Percentiles rank a stretch among this genome's conserved stretches.
Evolutionary conservation across 768 basidiomycete species (phyloP).

Genomic region (Mycena amicta): DNA sequence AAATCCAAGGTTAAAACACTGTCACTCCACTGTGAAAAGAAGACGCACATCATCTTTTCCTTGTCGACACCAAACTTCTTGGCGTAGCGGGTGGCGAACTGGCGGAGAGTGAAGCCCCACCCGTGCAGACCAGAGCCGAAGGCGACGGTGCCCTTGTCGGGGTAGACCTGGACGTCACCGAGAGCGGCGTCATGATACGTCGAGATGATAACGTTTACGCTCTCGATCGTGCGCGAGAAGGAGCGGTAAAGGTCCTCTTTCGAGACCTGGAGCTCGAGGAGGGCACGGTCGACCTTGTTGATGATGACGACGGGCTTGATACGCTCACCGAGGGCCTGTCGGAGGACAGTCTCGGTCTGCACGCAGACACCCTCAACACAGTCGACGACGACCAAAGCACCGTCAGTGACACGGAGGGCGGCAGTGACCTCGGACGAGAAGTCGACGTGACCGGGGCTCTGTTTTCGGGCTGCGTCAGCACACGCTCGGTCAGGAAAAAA

Average conservation of each 20-base stretch:
- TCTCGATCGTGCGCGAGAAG: slow-evolving; percentile 96
- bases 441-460: slow-evolving; percentile 95
- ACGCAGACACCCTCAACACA: slow-evolving; percentile 99
- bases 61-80: slow-evolving; percentile 99
- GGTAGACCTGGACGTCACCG: slow-evolving; percentile 98
- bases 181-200: slow-evolving; percentile 94
- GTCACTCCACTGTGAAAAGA: neutral
- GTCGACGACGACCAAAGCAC: slow-evolving; percentile 99
- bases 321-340: slow-evolving; percentile 95
- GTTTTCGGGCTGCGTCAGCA: neutral
- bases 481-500: neutral
- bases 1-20: slow-evolving; percentile 31
- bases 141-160: slow-evolving; percentile 96
- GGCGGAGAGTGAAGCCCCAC: slow-evolving; percentile 98
- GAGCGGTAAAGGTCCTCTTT: slow-evolving; percentile 98
- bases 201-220: slow-evolving; percentile 97
- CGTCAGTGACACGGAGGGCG: slow-evolving; percentile 99
- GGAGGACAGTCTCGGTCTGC: slow-evolving; percentile 98
- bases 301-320: slow-evolving; percentile 99
- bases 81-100: slow-evolving; percentile 91
- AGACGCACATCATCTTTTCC: slow-evolving; percentile 84
- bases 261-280: slow-evolving; percentile 95
- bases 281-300: slow-evolving; percentile 99
- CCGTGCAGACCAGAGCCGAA: slow-evolving; percentile 99
- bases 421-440: slow-evolving; percentile 99